A percentile compares a stretch with the other conserved stretches of the same genome.
Conservation (phyloP, 805 yeast species). For the Metschnikowia lachancei region DNA sequence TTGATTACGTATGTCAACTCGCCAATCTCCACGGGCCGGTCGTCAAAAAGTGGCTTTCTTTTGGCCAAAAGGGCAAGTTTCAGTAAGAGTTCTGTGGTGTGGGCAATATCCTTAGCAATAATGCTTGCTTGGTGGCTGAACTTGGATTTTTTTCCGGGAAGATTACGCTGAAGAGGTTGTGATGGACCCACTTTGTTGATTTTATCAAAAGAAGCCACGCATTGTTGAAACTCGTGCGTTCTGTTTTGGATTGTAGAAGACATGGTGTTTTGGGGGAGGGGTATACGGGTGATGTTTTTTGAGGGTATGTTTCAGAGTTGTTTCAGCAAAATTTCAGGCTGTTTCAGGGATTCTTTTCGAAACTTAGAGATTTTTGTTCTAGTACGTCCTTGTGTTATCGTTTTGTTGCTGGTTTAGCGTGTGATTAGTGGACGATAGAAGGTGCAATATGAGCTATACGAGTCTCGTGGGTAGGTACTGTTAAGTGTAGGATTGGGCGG, state of each 20-base stretch:
- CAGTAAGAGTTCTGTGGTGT: slow-evolving; percentile 75
- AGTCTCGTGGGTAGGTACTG: too few relatives aligned
- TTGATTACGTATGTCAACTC: slow-evolving; percentile 85
- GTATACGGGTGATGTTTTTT: too few relatives aligned
- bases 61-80: slow-evolving; percentile 84
- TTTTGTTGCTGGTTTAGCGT: too few relatives aligned
- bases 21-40: slow-evolving; percentile 88
- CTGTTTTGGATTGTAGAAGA: slow-evolving; percentile 61
- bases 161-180: slow-evolving; percentile 21
- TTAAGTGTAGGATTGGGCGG: too few relatives aligned
- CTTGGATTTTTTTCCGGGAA: slow-evolving; percentile 33
- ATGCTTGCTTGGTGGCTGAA: slow-evolving; percentile 65
- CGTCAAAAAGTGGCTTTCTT: slow-evolving; percentile 88
- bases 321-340: too few relatives aligned
- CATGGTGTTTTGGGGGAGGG: slow-evolving; percentile 10
- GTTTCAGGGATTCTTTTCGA: too few relatives aligned
- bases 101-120: slow-evolving; percentile 86
- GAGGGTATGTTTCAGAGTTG: too few relatives aligned
- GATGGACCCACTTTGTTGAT: slow-evolving; percentile 42
- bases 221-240: slow-evolving; percentile 88
- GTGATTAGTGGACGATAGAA: too few relatives aligned
- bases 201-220: slow-evolving; percentile 74
- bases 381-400: too few relatives aligned
- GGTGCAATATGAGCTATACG: too few relatives aligned
- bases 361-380: too few relatives aligned